Base-by-base conservation (phyloP, 106 monocot genomes). In the Apostasia shenzhenica region DNA sequence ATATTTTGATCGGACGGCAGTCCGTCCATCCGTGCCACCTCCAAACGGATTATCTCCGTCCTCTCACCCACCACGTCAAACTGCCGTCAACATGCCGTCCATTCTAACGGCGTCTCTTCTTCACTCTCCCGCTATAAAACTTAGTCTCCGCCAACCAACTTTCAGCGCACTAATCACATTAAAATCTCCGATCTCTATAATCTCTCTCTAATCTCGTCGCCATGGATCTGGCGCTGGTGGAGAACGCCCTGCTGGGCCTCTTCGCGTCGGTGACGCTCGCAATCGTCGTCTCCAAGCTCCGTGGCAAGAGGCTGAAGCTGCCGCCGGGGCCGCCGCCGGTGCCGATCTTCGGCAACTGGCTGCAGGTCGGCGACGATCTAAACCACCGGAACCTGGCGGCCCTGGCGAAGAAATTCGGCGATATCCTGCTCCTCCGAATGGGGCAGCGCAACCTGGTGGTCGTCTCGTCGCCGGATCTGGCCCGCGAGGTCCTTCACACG, bases 271-370 rank as follows among this genome's bases (percentile, higher is more conserved):
- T 71, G 6, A 71, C 47, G 26, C 11, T 83, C 13, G 79, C 82
- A 11, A 79, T 81, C 69, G 43, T 55, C 45, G 40, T 77, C 38
- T 67, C 80, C 45, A 85, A 74, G 74, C 39, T 77, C 13, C 70
- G 77, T 1, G 71, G 76, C 5, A 73, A 66, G 49, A 45, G 70
- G 45, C 61, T 81, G 54, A 57, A 63, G 8, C 77, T 81, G 12
- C 85, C 85, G 0, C 85, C 85, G 13, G 85, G 85, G 1, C 85
- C 85, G 10, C 2, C 72, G 46, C 81, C 85, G 8, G 67, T 81
- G 5, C 85, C 85, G 11, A 61, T 85, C 62, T 81, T 85, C 68
- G 81, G 85, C 56, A 85, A 85, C 58, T 85, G 85, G 85, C 81
- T 85, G 40, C 85, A 85, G 57, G 75, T 85, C 14, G 85, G 85